Evolutionary conservation across 768 basidiomycete genomes (phyloP).

Genomic region (Leucocoprinus sp.): DNA sequence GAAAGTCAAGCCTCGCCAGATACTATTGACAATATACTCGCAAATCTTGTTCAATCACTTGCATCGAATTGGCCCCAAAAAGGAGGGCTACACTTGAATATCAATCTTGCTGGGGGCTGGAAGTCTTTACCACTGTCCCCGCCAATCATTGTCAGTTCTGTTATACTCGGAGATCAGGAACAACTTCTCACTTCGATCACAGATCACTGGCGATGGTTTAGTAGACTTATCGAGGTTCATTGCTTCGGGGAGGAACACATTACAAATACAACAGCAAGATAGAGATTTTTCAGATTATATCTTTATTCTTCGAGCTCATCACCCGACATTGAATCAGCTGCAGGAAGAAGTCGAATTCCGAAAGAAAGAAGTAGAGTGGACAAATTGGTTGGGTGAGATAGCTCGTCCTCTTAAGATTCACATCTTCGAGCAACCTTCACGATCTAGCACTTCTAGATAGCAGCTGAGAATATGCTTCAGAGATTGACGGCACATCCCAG

Average conservation of each 20-base stretch:
- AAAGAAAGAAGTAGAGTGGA: conserved; percentile 31
- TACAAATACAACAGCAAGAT: conserved; percentile 33
- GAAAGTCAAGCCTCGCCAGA: conserved; percentile 14
- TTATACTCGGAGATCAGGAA: not conserved
- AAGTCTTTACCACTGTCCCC: conserved; percentile 32
- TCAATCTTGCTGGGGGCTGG: conserved; percentile 21
- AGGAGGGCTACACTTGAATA: conserved; percentile 27
- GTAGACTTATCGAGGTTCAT: conserved; percentile 46
- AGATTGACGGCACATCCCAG: too few relatives aligned
- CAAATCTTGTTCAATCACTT: conserved; percentile 15
- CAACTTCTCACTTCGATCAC: conserved; percentile 4
- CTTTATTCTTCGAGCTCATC: conserved; percentile 41
- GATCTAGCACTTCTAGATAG: too few relatives aligned
- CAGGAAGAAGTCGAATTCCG: conserved; percentile 22
- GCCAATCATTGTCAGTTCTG: conserved; percentile 27
- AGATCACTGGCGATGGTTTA: conserved; percentile 40
- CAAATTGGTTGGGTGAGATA: conserved; percentile 29
- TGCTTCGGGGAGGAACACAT: conserved; percentile 29
- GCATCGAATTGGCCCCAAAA: conserved; percentile 37
- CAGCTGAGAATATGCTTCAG: too few relatives aligned
- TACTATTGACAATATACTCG: not conserved
- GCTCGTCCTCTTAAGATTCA: not conserved
- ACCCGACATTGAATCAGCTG: conserved; percentile 39
- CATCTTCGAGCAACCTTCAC: not conserved
- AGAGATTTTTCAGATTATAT: conserved; percentile 35